A percentile compares a stretch with the other conserved stretches of the same genome.
phyloP scores from a whole-genome alignment of 1,284 basidiomycete genomes.

The Malassezia pachydermatis region DNA sequence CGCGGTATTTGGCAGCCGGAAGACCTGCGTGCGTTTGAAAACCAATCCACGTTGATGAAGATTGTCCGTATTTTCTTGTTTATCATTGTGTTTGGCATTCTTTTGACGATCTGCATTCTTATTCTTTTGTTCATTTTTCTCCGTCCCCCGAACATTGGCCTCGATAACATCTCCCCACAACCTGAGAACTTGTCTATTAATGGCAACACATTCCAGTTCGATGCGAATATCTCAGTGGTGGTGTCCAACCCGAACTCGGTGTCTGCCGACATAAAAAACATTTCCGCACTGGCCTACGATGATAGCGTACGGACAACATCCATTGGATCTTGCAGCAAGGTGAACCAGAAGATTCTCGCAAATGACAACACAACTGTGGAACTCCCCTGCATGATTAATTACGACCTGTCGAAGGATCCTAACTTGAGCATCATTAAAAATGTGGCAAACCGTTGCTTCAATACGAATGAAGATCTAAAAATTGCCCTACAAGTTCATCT shows the following conservation, averaged over 20 bases:
- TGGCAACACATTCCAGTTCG: slow-evolving; percentile 28
- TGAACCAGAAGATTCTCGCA: slow-evolving; percentile 59
- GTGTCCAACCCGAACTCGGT: slow-evolving; percentile 44
- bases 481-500: slow-evolving; percentile 10
- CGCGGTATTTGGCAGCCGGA: slow-evolving; percentile 35
- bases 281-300: slow-evolving; percentile 32
- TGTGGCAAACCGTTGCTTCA: slow-evolving; percentile 57
- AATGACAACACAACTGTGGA: slow-evolving; percentile 63
- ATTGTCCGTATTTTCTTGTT: slow-evolving; percentile 34
- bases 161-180: slow-evolving; percentile 19
- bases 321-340: slow-evolving; percentile 30
- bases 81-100: slow-evolving; percentile 30
- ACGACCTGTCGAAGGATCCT: slow-evolving; percentile 59
- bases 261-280: slow-evolving; percentile 31
- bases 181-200: slow-evolving; percentile 10
- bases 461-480: background rate
- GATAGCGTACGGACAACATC: slow-evolving; percentile 17
- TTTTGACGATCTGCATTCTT: slow-evolving; percentile 34
- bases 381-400: slow-evolving; percentile 69
- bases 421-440: slow-evolving; percentile 58
- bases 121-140: slow-evolving; percentile 38
- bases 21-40: slow-evolving; percentile 31
- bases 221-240: slow-evolving; percentile 34
- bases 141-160: slow-evolving; percentile 39
- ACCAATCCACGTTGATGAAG: slow-evolving; percentile 28